Base-by-base conservation (phyloP, 2,329 filamentous ascomycete species). In the Epichloe glyceriae region DNA sequence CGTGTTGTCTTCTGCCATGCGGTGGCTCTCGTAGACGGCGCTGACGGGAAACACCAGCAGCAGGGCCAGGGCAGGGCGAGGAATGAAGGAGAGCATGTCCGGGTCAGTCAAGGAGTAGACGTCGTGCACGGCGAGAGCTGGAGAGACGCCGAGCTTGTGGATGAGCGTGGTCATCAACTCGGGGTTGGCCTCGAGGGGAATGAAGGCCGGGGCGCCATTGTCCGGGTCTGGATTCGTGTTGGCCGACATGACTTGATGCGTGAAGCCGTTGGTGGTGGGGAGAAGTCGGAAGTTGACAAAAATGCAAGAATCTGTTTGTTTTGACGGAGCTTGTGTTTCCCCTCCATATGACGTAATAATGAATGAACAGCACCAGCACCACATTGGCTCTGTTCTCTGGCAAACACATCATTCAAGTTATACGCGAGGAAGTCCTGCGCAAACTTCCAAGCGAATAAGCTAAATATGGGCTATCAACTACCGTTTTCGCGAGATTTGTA, bases 41-140 rank as follows among this genome's bases (percentile, higher is more conserved):
- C 80, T 88, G 55, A 95, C 78, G 57, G 93, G 91, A 67, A 96
- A 95, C 56, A 97, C 89, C 59, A 97, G 84, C 34, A 97, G 82
- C 15, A 97, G 80, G 5, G 91, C 91, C 56, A 89, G 78, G 2
- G 88, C 86, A 2, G 93, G 93, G 1, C 90, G 86, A 0, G 93
- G 90, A 39, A 97, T 81, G 68, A 95, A 89, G 54, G 82, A 79
- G 48, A 97, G 81, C 39, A 96, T 78, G 49, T 89, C 83, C 0
- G 86, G 82, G 49, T 97, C 90, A 56, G 86, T 84, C 62, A 97
- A 83, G 58, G 85, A 90, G 77, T 84, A 96, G 66, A 97, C 88
- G 69, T 97, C 91, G 73, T 94, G 84, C 69, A 95, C 83, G 60
- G 80, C 75, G 44, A 97, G 77, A 26, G 77, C 73, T n/a, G 70